Evolutionary conservation across 495 filamentous ascomycete genomes (phyloP), one percentile per base, ranked within the genome.

Genomic region (Pseudoneurospora amorphoporcata): DNA sequence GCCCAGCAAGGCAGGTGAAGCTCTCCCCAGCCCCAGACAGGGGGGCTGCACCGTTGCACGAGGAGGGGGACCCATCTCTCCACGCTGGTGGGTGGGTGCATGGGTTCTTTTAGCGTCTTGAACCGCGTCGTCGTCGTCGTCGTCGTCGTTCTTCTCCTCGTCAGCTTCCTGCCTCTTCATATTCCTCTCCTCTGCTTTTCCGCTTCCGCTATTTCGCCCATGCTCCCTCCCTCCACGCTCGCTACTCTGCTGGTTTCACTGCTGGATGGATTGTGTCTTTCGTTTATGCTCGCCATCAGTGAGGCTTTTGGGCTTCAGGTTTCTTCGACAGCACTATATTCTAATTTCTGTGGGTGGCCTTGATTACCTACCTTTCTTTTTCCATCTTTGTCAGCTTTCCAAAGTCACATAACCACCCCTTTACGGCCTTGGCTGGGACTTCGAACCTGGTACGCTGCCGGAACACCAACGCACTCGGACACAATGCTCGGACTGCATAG

Each of bases 401-500:
- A 29, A 8, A 29, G 0, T 58, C 19, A 58, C 23, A 3, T 58
- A 58, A 58, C 47, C 19, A 58, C 47, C 47, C 10, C 19, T 58
- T 32, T 58, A 29, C 23, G 47, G 47, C 23, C 47, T 58, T 58
- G 47, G 43, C 47, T 4, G 10, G n/a, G 4, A 12, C 29, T 29
- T 58, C 23, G 10, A 29, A 16, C 47, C 29, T 19, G 14, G 29
- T 8, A 61, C 53, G 3, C 14, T 29, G 29, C 53, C 29, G 14
- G 53, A 35, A 6, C 14, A 35, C 29, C 29, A 16, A 65, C 53
- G 7, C 29, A 65, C 14, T 65, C 53, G 53, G 42, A 39, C 69
- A 74, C 69, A 45, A 81, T 81, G 79, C 69, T 68, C 69, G 45
- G 68, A 45, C 29, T 61, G 37, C 14, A 61, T 41, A 45, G 71